These are phyloP conservation scores for Isoetes taiwanensis DNA, from an alignment of 75 land plant genomes.

Conservation along the genomic window DNA sequence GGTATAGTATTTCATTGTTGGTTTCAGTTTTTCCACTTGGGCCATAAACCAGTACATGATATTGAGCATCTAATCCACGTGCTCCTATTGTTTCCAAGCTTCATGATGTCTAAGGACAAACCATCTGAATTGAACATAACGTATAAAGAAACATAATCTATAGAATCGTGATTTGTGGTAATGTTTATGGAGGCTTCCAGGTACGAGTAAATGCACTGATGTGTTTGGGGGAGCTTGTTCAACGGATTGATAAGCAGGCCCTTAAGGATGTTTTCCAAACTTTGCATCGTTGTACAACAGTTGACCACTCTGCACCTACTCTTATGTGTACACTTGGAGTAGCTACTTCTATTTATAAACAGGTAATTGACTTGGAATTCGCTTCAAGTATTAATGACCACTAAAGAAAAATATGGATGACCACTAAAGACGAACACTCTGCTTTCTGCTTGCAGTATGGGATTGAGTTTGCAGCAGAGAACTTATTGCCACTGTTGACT, in stretches of 20 bases:
- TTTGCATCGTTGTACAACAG: constrained; percentile 92
- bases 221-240: constrained; percentile 80
- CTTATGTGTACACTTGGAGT: constrained; percentile 93
- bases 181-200: constrained; percentile 34
- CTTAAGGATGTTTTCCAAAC: constrained; percentile 79
- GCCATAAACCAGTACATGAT: too few species aligned
- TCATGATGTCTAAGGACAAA: too few species aligned
- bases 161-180: too few species aligned
- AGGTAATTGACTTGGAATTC: too few species aligned
- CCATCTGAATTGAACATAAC: too few species aligned
- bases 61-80: too few species aligned
- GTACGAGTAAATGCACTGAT: constrained; percentile 90
- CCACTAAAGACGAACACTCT: background rate
- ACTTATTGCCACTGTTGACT: constrained; percentile 71
- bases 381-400: too few species aligned
- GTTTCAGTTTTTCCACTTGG: too few species aligned
- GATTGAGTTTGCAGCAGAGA: constrained; percentile 68
- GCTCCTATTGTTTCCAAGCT: too few species aligned
- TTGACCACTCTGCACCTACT: constrained; percentile 93
- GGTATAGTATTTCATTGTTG: too few species aligned
- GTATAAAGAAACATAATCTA: too few species aligned
- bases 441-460: constrained; percentile 46
- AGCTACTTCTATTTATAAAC: constrained; percentile 66
- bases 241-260: constrained; percentile 59
- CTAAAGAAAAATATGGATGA: too few species aligned